phyloP scores from a whole-genome alignment of 306 rosid species.

The Cucumis sativus region DNA sequence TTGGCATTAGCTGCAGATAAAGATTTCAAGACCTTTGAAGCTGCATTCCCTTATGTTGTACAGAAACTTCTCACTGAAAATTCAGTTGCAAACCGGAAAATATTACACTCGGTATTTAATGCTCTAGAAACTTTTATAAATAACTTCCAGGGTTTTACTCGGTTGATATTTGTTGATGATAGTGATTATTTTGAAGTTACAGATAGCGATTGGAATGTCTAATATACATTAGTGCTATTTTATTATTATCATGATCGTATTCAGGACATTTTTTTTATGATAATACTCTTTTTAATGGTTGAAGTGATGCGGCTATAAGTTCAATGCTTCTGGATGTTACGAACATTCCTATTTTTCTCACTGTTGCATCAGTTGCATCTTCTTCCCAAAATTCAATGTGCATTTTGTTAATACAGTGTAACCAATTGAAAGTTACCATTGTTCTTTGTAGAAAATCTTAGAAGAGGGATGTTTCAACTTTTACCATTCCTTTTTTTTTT shows the following conservation, averaged over 20 bases:
- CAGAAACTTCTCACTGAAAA: slow-evolving; percentile 86
- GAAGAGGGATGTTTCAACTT: not conserved
- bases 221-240: not conserved
- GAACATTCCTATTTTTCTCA: not conserved
- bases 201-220: not conserved
- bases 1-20: slow-evolving; percentile 70
- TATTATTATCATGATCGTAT: not conserved
- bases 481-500: not conserved
- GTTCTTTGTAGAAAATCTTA: not conserved
- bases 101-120: slow-evolving; percentile 59
- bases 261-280: not conserved
- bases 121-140: not conserved
- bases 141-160: slow-evolving; percentile 1
- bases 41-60: slow-evolving; percentile 86
- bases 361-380: not conserved
- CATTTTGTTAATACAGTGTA: not conserved
- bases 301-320: not conserved
- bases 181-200: not conserved
- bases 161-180: not conserved
- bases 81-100: slow-evolving; percentile 55
- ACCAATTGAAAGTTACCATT: not conserved
- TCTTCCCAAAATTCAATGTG: not conserved
- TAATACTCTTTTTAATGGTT: not conserved
- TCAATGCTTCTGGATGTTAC: not conserved
- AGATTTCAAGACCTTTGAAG: slow-evolving; percentile 84